Percentiles rank a stretch among this genome's conserved stretches.
These are phyloP conservation scores for Drechslerella dactyloides DNA, from an alignment of 2,329 filamentous ascomycete species.

Conservation along the genomic window DNA sequence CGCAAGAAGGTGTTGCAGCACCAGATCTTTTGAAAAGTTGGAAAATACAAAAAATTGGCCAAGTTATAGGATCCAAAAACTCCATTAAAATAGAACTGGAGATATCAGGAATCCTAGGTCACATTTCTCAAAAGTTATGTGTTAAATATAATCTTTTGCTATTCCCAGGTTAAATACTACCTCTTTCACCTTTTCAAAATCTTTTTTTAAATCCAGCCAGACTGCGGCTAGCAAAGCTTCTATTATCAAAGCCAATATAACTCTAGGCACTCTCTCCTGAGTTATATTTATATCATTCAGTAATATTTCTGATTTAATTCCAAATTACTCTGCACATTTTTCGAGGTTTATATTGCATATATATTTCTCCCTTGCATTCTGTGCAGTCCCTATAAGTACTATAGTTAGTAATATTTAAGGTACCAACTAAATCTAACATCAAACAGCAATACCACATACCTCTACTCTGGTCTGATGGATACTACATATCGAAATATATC, in stretches of 20 bases:
- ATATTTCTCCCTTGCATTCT: slow-evolving; percentile 6
- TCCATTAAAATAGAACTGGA: neutral
- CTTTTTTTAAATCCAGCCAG: slow-evolving; percentile 36
- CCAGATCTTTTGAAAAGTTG: neutral
- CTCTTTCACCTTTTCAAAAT: slow-evolving; percentile 24
- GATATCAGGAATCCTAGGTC: neutral
- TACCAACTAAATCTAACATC: neutral
- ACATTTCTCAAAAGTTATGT: neutral
- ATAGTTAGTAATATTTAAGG: neutral
- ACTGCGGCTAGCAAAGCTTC: slow-evolving; percentile 35
- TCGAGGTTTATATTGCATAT: slow-evolving; percentile 22
- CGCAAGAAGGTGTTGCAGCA: neutral
- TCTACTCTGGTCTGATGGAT: slow-evolving; percentile 16
- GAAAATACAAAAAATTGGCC: neutral
- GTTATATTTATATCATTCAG: neutral
- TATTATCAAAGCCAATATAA: slow-evolving; percentile 25
- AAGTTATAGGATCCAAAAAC: neutral
- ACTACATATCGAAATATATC: slow-evolving; percentile 38
- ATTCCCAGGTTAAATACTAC: slow-evolving; percentile 25
- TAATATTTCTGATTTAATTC: slow-evolving; percentile 33
- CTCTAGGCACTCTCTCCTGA: slow-evolving; percentile 8
- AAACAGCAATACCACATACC: slow-evolving; percentile 13
- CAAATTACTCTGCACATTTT: slow-evolving; percentile 21
- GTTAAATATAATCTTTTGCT: slow-evolving; percentile 5
- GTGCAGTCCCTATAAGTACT: slow-evolving; percentile 2